These are phyloP conservation scores for Thalassiosira sp. DNA, from an alignment of 352 stramenopile genomes.

Conservation along the genomic window DNA sequence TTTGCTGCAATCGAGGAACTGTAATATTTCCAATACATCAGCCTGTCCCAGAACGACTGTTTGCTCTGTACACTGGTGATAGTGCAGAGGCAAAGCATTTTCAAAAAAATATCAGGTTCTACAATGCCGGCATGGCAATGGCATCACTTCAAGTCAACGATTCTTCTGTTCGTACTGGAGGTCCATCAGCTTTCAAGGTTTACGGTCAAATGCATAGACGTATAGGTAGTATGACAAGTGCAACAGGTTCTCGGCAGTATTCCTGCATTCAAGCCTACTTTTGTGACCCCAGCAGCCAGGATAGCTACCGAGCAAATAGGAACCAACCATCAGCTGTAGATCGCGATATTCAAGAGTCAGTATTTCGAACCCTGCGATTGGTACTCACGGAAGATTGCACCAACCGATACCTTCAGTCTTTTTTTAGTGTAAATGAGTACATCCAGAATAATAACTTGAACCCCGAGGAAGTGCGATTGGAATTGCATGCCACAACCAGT, in stretches of 20 bases:
- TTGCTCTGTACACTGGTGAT: slow-evolving; percentile 8
- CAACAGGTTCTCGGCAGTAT: neutral
- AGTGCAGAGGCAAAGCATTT: slow-evolving; percentile 24
- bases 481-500: neutral
- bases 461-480: neutral
- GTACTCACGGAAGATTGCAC: neutral
- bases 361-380: neutral
- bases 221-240: slow-evolving; percentile 10
- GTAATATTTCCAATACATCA: neutral
- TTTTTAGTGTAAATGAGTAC: slow-evolving; percentile 13
- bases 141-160: slow-evolving; percentile 15
- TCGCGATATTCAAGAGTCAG: neutral
- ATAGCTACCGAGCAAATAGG: neutral
- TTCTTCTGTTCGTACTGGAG: neutral
- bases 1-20: slow-evolving; percentile 14
- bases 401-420: slow-evolving; percentile 6
- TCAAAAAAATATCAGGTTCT: slow-evolving; percentile 6
- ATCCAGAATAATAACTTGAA: slow-evolving; percentile 7
- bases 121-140: slow-evolving; percentile 17
- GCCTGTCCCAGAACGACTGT: neutral
- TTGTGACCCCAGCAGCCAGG: neutral
- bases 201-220: neutral
- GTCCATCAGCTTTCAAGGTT: slow-evolving; percentile 14
- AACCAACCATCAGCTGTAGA: neutral
- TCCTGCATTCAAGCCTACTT: neutral